Percentiles rank a stretch among this genome's conserved stretches.
Conservation (phyloP, 2,329 filamentous ascomycete genomes). For the Xylaria polymorpha region DNA sequence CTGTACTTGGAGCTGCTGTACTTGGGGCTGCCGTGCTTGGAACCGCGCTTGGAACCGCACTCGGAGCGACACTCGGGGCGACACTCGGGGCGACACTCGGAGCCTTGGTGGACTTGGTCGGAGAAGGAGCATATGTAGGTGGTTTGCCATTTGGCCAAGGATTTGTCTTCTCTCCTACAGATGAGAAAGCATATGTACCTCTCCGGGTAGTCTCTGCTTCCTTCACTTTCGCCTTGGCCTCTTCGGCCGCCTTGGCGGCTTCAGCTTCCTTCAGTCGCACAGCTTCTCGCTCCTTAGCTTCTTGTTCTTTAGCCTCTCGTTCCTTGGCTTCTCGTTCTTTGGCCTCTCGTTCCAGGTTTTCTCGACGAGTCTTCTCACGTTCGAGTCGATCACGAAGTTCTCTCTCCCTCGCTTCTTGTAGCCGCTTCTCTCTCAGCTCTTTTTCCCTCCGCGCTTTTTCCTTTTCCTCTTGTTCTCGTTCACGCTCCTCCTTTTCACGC, state of each 20-base stretch:
- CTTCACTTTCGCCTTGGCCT: conserved; percentile 43
- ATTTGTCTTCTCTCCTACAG: conserved; percentile 75
- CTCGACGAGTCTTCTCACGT: conserved; percentile 37
- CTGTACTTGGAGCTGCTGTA: conserved; percentile 16
- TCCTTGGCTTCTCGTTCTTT: conserved; percentile 38
- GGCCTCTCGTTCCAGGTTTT: conserved; percentile 40
- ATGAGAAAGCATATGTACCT: conserved; percentile 71
- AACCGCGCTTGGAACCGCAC: conserved; percentile 26
- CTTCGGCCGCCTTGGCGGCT: conserved; percentile 39
- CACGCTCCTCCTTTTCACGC: conserved; percentile 51
- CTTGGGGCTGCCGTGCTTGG: conserved; percentile 6
- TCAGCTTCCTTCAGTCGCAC: conserved; percentile 31
- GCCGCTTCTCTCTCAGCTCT: conserved; percentile 35
- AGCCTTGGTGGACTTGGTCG: conserved; percentile 43
- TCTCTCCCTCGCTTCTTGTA: conserved; percentile 55
- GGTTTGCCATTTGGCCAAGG: conserved; percentile 75
- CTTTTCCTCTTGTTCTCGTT: conserved; percentile 53
- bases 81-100: conserved; percentile 40
- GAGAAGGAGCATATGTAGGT: conserved; percentile 52
- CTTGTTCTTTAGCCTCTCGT: conserved; percentile 32
- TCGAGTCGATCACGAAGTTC: conserved; percentile 41
- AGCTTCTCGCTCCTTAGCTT: conserved; percentile 36
- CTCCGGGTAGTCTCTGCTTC: conserved; percentile 55
- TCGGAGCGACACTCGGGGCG: not conserved
- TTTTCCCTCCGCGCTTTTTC: conserved; percentile 52